Evolutionary conservation across 495 filamentous ascomycete species (phyloP).

Genomic region (Podospora pseudocomata): DNA sequence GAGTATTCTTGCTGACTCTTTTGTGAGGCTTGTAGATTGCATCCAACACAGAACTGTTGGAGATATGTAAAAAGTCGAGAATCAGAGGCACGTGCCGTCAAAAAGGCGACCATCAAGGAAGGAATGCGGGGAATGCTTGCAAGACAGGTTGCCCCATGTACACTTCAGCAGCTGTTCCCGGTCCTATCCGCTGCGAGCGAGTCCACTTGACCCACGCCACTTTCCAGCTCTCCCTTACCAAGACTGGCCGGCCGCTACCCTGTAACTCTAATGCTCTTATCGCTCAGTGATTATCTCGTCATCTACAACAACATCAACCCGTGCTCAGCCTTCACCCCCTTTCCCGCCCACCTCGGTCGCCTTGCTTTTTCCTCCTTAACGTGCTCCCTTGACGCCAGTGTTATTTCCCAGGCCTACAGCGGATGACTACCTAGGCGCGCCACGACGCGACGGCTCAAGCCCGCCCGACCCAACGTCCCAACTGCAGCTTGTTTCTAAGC

Average conservation of each 20-base stretch:
- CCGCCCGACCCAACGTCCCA: neutral
- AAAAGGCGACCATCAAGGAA: neutral
- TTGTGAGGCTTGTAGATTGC: neutral
- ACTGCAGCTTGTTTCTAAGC: neutral
- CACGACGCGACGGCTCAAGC: conserved; percentile 15
- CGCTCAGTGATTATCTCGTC: neutral
- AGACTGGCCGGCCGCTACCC: neutral
- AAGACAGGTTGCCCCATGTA: neutral
- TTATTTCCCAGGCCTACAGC: neutral
- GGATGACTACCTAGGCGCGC: conserved; percentile 12
- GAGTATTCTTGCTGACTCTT: neutral
- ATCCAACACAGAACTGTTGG: too few relatives aligned
- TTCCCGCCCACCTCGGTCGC: neutral
- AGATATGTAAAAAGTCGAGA: neutral
- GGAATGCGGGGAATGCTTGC: neutral
- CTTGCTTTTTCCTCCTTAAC: neutral
- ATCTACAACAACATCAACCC: neutral
- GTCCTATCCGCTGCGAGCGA: neutral
- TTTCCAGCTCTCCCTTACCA: neutral
- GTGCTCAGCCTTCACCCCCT: neutral
- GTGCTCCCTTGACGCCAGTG: neutral
- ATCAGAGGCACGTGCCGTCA: neutral
- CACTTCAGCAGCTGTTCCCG: neutral
- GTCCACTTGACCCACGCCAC: neutral
- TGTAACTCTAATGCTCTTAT: neutral